Base-by-base conservation (phyloP, 83 land plant genomes). In the Diphasiastrum complanatum region DNA sequence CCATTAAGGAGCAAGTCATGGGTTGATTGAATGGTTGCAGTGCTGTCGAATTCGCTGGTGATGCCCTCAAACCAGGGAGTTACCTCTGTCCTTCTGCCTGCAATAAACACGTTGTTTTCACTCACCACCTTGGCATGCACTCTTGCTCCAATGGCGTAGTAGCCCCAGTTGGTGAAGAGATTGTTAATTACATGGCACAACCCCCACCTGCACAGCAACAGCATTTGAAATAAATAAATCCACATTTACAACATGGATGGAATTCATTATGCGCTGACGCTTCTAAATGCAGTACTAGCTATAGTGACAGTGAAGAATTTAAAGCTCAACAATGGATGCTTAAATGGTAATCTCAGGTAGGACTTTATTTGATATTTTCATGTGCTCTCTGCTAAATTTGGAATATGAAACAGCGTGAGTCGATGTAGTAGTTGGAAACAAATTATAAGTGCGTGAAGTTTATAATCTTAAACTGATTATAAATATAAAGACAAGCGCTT, bases 101-200 rank as follows among this genome's bases (percentile, higher is more conserved):
- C 58, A 18, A 54, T 6, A 25, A 54, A 54, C 11, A 54, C 58
- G n/a, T 54, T 54, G 36, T 5, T 18, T 25, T 54, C 58, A 28
- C 58, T 54, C 36, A 23, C n/a, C 5, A 54, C 25, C 11, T 18
- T 54, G 58, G 58, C 58, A 6, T 22, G 4, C 33, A 54, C 58
- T 54, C 58, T 18, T 23, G 58, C 33, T 54, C 58, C 58, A 4
- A 54, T 18, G n/a, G 58, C 58, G n/a, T 54, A 54, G 58, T 54
- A 54, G 24, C 58, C 58, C 58, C 58, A 54, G 58, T 54, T 54
- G 33, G 33, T 6, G 33, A 25, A 54, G 33, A 23, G 33, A 28
- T 54, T 54, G 58, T 54, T 54, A 5, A 54, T n/a, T 4, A 54
- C 58, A 25, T 54, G 58, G 25, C 29, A 54, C n/a, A 25, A 54